Conservation (phyloP, 169 alveolate genomes). For the Eimeria acervulina region DNA sequence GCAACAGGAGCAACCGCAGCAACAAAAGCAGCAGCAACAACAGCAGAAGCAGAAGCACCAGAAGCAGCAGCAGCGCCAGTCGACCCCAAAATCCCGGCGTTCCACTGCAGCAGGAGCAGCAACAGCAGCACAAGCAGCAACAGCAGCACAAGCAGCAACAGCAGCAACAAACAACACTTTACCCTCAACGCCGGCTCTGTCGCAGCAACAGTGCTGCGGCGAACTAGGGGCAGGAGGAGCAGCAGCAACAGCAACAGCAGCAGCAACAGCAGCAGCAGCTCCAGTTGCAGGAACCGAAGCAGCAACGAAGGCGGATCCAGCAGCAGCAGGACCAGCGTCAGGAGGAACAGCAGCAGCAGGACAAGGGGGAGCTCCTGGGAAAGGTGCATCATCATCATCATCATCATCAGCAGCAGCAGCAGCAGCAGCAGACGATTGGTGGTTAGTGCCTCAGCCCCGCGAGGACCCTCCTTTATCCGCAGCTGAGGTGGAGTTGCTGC, state of each 20-base stretch:
- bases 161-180: slow-evolving; percentile 26
- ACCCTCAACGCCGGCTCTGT: neutral
- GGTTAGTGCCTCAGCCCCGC: slow-evolving; percentile 48
- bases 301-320: neutral
- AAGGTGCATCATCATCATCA: slow-evolving; percentile 16
- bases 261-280: neutral
- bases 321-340: slow-evolving; percentile 15
- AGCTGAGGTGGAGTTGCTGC: slow-evolving; percentile 46
- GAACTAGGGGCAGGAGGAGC: neutral
- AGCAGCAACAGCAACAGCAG: slow-evolving; percentile 43
- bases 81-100: slow-evolving; percentile 25
- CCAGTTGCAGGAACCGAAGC: neutral
- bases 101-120: slow-evolving; percentile 13
- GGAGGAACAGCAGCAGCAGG: neutral
- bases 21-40: neutral
- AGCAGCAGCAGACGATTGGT: slow-evolving; percentile 53
- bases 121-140: neutral
- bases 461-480: slow-evolving; percentile 46
- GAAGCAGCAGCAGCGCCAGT: neutral
- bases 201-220: slow-evolving; percentile 11
- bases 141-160: neutral
- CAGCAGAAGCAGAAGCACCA: slow-evolving; percentile 15
- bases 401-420: slow-evolving; percentile 51
- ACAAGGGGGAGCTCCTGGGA: neutral
- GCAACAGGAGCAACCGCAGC: neutral